phyloP scores from a whole-genome alignment of 768 basidiomycete genomes.

The Tylopilus plumbeoviolaceoides region DNA sequence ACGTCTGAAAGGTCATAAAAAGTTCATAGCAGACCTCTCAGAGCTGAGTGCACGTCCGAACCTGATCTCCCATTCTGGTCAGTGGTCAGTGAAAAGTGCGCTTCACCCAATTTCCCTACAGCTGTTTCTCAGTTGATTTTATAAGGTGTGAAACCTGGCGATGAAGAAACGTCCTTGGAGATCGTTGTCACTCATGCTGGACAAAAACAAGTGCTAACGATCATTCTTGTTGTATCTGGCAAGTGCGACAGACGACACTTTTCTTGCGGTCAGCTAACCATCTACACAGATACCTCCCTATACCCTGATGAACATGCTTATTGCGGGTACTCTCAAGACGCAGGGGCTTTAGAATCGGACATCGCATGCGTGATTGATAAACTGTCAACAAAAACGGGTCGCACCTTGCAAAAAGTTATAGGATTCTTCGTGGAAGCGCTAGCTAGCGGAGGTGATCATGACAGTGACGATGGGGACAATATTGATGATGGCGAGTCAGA shows the following conservation, averaged over 20 bases:
- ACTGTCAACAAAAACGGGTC: constrained; percentile 39
- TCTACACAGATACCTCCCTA: constrained; percentile 55
- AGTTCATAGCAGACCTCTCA: constrained; percentile 52
- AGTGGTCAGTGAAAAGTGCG: constrained; percentile 42
- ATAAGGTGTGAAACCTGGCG: constrained; percentile 49
- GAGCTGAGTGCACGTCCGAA: constrained; percentile 40
- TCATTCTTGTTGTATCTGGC: constrained; percentile 52
- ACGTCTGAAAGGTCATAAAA: constrained; percentile 49
- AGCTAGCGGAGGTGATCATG: constrained; percentile 25
- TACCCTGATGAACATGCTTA: constrained; percentile 59
- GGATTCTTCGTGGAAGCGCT: constrained; percentile 36
- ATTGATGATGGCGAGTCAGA: constrained; percentile 34
- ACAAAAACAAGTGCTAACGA: constrained; percentile 3
- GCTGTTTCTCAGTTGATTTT: neutral
- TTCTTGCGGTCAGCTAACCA: neutral
- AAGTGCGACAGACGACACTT: constrained; percentile 6
- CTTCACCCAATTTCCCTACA: neutral
- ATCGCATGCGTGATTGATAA: constrained; percentile 42
- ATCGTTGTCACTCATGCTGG: constrained; percentile 34
- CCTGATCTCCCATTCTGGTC: constrained; percentile 34
- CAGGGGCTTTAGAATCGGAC: constrained; percentile 34
- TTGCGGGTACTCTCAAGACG: constrained; percentile 51
- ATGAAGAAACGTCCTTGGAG: constrained; percentile 63
- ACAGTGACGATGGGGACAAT: constrained; percentile 32
- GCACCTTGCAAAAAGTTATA: constrained; percentile 45